Evolutionary conservation across 2,329 filamentous ascomycete genomes (phyloP).

Genomic region (Lachnellula willkommii): DNA sequence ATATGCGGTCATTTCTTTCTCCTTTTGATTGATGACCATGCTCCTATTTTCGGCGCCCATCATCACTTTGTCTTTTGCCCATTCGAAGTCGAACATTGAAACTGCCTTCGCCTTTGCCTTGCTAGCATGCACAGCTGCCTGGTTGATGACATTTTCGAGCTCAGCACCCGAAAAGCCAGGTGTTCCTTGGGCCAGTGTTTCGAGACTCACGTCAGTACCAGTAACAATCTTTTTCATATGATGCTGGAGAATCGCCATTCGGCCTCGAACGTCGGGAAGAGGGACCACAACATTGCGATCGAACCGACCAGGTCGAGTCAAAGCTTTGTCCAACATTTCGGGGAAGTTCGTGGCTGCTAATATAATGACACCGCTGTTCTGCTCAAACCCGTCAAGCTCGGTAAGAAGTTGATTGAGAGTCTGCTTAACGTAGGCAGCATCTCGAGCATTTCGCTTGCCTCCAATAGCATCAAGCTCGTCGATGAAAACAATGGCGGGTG

Average conservation of each 20-base stretch:
- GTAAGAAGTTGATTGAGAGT: slow-evolving; percentile 96
- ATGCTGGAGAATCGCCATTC: slow-evolving; percentile 87
- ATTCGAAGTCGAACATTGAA: slow-evolving; percentile 77
- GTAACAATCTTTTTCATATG: slow-evolving; percentile 89
- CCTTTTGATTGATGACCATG: slow-evolving; percentile 84
- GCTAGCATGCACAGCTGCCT: slow-evolving; percentile 91
- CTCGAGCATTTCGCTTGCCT: slow-evolving; percentile 84
- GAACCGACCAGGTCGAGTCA: slow-evolving; percentile 91
- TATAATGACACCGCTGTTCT: slow-evolving; percentile 90
- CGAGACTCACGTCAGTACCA: slow-evolving; percentile 72
- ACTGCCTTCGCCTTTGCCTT: slow-evolving; percentile 75
- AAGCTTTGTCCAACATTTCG: slow-evolving; percentile 85
- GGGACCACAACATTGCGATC: slow-evolving; percentile 87
- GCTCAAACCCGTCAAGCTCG: slow-evolving; percentile 93
- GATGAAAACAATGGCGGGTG: slow-evolving; percentile 91
- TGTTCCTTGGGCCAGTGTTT: slow-evolving; percentile 78
- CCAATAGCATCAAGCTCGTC: slow-evolving; percentile 94
- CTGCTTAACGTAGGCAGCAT: slow-evolving; percentile 93
- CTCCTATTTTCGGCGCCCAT: slow-evolving; percentile 93
- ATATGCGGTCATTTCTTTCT: slow-evolving; percentile 93
- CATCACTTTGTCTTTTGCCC: slow-evolving; percentile 96
- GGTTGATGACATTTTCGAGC: slow-evolving; percentile 93
- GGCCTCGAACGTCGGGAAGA: slow-evolving; percentile 87
- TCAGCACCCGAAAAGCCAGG: slow-evolving; percentile 93
- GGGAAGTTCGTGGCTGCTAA: slow-evolving; percentile 96